Percentiles rank a stretch among this genome's conserved stretches.
These are phyloP conservation scores for Alternaria sp. DNA, from an alignment of 2,329 filamentous ascomycete species.

Conservation along the genomic window DNA sequence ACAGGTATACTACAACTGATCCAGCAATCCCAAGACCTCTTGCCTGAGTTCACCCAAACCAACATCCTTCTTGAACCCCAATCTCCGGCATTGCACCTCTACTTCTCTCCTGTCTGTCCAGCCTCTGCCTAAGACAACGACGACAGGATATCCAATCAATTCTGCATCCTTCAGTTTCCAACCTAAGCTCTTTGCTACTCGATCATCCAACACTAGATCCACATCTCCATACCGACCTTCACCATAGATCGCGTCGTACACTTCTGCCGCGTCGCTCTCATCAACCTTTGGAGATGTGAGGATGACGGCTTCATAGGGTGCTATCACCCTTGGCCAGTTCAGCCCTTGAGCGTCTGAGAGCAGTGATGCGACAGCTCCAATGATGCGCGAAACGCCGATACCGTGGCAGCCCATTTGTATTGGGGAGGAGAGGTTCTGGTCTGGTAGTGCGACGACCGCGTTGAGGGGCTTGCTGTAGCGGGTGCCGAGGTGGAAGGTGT, in stretches of 20 bases:
- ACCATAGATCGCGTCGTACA: slow-evolving; percentile 67
- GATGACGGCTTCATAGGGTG: slow-evolving; percentile 80
- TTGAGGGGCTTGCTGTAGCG: slow-evolving; percentile 80
- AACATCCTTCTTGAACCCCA: slow-evolving; percentile 68
- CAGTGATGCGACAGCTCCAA: slow-evolving; percentile 82
- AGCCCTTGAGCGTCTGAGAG: slow-evolving; percentile 72
- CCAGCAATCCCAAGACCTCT: slow-evolving; percentile 44
- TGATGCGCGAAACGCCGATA: slow-evolving; percentile 88
- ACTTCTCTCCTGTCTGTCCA: slow-evolving; percentile 53
- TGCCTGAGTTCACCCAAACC: slow-evolving; percentile 56
- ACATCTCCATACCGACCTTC: not conserved
- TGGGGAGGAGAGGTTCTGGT: slow-evolving; percentile 52
- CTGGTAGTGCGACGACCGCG: slow-evolving; percentile 63
- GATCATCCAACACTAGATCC: slow-evolving; percentile 49
- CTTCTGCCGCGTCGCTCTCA: slow-evolving; percentile 57
- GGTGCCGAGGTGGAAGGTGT: slow-evolving; percentile 93
- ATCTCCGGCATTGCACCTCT: slow-evolving; percentile 79
- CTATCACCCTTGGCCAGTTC: slow-evolving; percentile 86
- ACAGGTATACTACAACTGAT: slow-evolving; percentile 18
- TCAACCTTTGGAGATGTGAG: slow-evolving; percentile 58
- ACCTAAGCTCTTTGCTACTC: slow-evolving; percentile 64
- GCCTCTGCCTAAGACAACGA: slow-evolving; percentile 72
- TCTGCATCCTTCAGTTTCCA: slow-evolving; percentile 95
- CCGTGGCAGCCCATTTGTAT: slow-evolving; percentile 97
- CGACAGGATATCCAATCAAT: slow-evolving; percentile 82